phyloP scores from a whole-genome alignment of 495 filamentous ascomycete genomes.

The Podospora fimiseda region DNA sequence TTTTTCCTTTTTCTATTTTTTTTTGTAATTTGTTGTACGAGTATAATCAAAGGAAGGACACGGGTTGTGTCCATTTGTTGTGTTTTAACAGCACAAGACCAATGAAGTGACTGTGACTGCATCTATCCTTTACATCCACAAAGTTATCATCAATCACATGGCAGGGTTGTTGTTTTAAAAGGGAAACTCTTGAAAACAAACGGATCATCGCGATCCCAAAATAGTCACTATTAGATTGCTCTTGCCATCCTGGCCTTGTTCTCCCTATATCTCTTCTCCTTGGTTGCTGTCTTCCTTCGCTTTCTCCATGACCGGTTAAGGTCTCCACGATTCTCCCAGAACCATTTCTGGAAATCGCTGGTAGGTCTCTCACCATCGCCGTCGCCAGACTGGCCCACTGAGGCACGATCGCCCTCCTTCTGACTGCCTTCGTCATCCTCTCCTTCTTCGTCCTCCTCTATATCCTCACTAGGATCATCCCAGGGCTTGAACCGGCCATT shows the following conservation, averaged over 20 bases:
- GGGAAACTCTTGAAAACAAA: too few species aligned
- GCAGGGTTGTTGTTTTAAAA: too few species aligned
- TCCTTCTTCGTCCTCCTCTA: slow-evolving; percentile 35
- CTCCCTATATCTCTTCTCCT: slow-evolving; percentile 82
- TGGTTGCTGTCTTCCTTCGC: slow-evolving; percentile 68
- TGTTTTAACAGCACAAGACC: too few species aligned
- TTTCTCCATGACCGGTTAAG: slow-evolving; percentile 89
- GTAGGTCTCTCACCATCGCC: slow-evolving; percentile 25
- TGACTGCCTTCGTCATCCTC: slow-evolving; percentile 27
- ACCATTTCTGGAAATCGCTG: slow-evolving; percentile 79
- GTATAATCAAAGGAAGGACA: too few species aligned
- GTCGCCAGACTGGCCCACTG: slow-evolving; percentile 16
- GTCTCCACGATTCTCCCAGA: slow-evolving; percentile 86
- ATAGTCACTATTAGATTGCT: too few species aligned
- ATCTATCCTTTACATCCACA: too few species aligned
- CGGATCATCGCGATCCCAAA: too few species aligned
- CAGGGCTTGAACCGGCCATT: slow-evolving; percentile 45
- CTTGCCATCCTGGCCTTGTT: slow-evolving; percentile 57
- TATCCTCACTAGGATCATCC: slow-evolving; percentile 34
- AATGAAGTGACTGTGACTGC: too few species aligned
- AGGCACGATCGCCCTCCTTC: slow-evolving; percentile 25
- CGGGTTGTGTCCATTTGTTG: too few species aligned
- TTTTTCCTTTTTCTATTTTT: background rate
- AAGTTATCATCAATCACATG: too few species aligned
- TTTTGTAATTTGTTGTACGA: too few species aligned